Base-by-base conservation (phyloP, 1,284 basidiomycete species). In the Ceratobasidium sp. region DNA sequence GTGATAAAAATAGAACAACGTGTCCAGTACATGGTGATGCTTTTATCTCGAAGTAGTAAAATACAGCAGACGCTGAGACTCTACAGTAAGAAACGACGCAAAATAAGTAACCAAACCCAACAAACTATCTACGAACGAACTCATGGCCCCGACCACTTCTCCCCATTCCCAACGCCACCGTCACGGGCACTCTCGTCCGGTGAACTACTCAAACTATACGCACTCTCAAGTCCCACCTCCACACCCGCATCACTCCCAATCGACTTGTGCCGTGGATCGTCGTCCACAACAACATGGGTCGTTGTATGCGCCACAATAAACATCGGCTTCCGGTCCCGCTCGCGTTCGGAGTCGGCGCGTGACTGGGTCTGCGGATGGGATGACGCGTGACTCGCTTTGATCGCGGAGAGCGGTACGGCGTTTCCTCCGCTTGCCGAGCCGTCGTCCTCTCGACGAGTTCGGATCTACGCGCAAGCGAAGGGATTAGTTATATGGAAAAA, bases 241-340 rank as follows among this genome's bases (percentile, higher is more conserved):
- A 63, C 44, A 15, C 23, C 44, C 26, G 60, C 55, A 6, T 73
- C 71, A 33, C 56, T 61, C 4, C 71, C 71, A 10, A 39, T n/a
- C 3, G 71, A 73, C 44, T n/a, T 39, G 23, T 51, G 71, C 42
- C 12, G 20, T 39, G 71, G 40, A 28, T 73, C 71, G 46, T 73
- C 71, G 10, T n/a, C n/a, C n/a, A 73, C 71, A 10, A 63, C 42
- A 40, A 73, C 71, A 64, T 73, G 71, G 20, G 71, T 73, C 4
- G 71, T 73, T 3, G 71, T 73, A 26, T 73, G 71, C n/a, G 71
- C 44, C 23, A 73, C 46, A 23, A 73, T 73, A 23, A 51, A 73
- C 28, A 73, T 28, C 44, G 71, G 71, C 26, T 63, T 73, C 26
- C 42, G 42, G n/a, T 73, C 71, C 10, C 55, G 55, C 7, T 56